Base-by-base conservation (phyloP, 805 yeast genomes). In the Kodamaea laetipori region DNA sequence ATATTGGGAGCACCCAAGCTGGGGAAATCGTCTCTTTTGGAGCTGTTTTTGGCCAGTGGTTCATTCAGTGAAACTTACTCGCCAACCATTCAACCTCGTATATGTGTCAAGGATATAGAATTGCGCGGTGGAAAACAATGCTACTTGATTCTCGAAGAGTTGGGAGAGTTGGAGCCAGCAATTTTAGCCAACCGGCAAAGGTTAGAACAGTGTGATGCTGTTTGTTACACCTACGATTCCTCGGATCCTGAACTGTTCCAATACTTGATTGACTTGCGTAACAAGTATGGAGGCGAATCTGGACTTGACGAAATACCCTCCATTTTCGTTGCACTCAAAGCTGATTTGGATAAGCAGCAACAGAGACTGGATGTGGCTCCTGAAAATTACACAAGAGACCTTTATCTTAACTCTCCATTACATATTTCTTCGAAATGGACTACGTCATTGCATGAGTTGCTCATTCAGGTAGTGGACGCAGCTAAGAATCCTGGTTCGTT, bases 191-290 rank as follows among this genome's bases (percentile, higher is more conserved):
- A 90, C 58, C 74, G 73, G 27, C 60, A 68, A 11, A 74, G 89
- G 40, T 61, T 92, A 7, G 87, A 85, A 43, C 85, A 84, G 40
- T 94, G 98, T 64, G 99, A 94, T 61, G 96, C 90, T 2, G 60
- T 94, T 1, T 94, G 98, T 62, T 76, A 86, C 56, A 76, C 90
- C 0, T 94, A 94, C 63, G 99, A 94, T 60, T 89, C 97, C 0
- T 84, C 97, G 0, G 97, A 94, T 58, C 97, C 99, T 0, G 95
- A 92, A 43, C 87, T 96, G 33, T 94, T 94, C 61, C 86, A 90
- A 42, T 81, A 86, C 58, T 66, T 90, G 41, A 84, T 86, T 19
- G 85, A 85, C 13, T 60, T 90, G n/a, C 67, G 90, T 10, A 68
- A 74, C 23, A 74, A 69, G 49, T 81, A 84, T 55, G 34, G 34